Evolutionary conservation across 2,329 filamentous ascomycete genomes (phyloP), one percentile per base, ranked within the genome.

Genomic region (Leptographium galeiforme): DNA sequence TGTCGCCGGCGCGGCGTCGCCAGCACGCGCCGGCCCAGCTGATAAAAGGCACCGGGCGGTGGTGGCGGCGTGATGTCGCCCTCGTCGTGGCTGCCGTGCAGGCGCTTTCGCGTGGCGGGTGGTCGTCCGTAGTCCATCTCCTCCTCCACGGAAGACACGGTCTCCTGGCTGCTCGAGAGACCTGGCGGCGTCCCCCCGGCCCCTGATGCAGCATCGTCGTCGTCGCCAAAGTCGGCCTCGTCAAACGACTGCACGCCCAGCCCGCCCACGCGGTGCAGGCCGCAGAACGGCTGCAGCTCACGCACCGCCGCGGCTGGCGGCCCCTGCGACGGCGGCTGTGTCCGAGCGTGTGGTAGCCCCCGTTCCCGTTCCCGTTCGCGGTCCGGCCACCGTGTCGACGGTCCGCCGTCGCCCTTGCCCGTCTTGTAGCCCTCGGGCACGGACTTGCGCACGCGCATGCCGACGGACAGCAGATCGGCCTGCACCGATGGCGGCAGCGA

Each of bases 341-440:
- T 14, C 16, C 13, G 2, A 2, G 16, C 18, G 7, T 40, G 39
- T 19, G 8, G 30, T 25, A 8, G 25, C 25, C 16, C n/a, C 48
- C n/a, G 40, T 36, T 44, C 33, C 46, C 44, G 47, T 33, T 48
- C 47, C 16, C 14, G 5, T 18, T 12, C 7, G 19, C n/a, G 19
- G 2, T 8, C n/a, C 32, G 14, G 33, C 25, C 19, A n/a, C 19
- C 36, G 12, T 30, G 33, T 39, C 45, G 33, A n/a, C 51, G 25
- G 5, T 5, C 60, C 54, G 51, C 51, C 53, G 18, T 75, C 72
- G 51, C 68, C 64, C 63, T 79, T 81, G 53, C 78, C 78, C 2
- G 87, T 95, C 72, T 95, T 94, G 76, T 96, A 96, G 56, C 91
- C 91, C 66, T 96, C 90, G 0, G 89, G 85, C 8, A 97, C 86